Conservation (phyloP, 176 grass and related monocot genomes). For the Carex myosuroides region DNA sequence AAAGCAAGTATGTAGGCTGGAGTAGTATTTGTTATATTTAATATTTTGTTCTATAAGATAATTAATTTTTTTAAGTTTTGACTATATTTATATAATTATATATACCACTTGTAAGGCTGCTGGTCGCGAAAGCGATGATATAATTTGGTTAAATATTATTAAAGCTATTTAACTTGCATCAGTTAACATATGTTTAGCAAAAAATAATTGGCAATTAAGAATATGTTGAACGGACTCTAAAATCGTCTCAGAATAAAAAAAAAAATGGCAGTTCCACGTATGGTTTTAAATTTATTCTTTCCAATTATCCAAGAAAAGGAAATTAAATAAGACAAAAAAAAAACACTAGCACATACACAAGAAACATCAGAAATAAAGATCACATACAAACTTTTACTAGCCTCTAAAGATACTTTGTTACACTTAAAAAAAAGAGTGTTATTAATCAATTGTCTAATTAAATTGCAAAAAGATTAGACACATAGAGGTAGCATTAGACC, state of each 20-base stretch:
- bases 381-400: neutral
- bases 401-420: neutral
- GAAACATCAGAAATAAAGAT: neutral
- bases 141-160: neutral
- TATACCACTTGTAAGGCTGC: neutral
- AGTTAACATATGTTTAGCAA: neutral
- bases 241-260: neutral
- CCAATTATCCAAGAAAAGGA: neutral
- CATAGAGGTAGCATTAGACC: constrained; percentile 17
- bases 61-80: neutral
- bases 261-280: neutral
- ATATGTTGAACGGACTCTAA: neutral
- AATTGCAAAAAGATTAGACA: neutral
- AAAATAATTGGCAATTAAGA: neutral
- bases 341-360: neutral
- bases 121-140: neutral
- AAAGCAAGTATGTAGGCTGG: neutral
- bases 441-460: neutral
- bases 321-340: neutral
- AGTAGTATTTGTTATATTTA: neutral
- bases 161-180: neutral
- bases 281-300: neutral
- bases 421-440: neutral
- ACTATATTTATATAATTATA: neutral
- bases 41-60: neutral